These are phyloP conservation scores for Ceratocystis smalleyi DNA, from an alignment of 2,329 filamentous ascomycete genomes.

Conservation along the genomic window DNA sequence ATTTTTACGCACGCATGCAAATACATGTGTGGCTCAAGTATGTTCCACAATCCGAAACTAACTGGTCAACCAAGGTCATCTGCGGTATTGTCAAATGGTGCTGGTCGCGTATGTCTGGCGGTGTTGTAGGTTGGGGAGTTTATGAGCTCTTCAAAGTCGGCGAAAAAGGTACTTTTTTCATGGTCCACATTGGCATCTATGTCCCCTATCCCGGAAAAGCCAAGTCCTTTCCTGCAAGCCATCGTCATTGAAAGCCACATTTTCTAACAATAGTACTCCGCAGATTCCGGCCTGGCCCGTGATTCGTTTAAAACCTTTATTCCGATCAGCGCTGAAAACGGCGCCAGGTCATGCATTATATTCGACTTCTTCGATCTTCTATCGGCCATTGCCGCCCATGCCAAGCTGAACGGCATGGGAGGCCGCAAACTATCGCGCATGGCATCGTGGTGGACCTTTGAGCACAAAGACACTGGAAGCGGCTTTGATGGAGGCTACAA, in stretches of 20 bases:
- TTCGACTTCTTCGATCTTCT: constrained; percentile 94
- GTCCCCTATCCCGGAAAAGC: background rate
- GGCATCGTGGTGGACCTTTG: constrained; percentile 98
- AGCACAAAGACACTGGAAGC: constrained; percentile 69
- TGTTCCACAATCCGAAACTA: background rate
- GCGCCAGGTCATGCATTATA: constrained; percentile 72
- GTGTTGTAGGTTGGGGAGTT: constrained; percentile 90
- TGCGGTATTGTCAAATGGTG: constrained; percentile 96
- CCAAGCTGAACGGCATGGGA: constrained; percentile 82
- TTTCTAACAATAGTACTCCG: constrained; percentile 2
- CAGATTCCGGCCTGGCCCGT: constrained; percentile 80
- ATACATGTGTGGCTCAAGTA: background rate
- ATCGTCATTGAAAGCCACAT: background rate
- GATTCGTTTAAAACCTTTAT: constrained; percentile 96
- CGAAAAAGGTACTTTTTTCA: constrained; percentile 55
- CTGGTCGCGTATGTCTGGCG: constrained; percentile 81
- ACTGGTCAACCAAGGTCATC: constrained; percentile 47
- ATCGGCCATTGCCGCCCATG: constrained; percentile 78
- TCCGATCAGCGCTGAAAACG: constrained; percentile 78
- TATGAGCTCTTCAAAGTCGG: constrained; percentile 93
- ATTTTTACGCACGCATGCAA: background rate
- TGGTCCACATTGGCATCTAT: background rate
- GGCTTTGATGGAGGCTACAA: constrained; percentile 93
- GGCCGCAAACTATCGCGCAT: constrained; percentile 87
- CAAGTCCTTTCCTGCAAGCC: background rate